Evolutionary conservation across 2,329 filamentous ascomycete genomes (phyloP).

Genomic region (Diaporthe vaccinii): DNA sequence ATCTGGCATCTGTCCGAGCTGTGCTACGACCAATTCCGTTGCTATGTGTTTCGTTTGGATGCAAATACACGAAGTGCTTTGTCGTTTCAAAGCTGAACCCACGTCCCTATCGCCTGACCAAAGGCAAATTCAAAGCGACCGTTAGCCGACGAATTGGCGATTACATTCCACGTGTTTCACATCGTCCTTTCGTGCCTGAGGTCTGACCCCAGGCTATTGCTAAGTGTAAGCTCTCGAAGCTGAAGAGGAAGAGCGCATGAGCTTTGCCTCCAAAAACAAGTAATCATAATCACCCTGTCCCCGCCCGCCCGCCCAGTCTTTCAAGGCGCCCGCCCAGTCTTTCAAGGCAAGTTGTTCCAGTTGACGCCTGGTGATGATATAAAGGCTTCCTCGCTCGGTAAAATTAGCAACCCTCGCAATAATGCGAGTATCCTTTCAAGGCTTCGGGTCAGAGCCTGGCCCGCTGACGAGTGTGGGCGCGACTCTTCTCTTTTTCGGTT

Average conservation of each 20-base stretch:
- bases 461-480: constrained; percentile 72
- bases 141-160: background rate
- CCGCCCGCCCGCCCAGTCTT: no score
- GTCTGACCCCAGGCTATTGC: background rate
- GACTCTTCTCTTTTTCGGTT: constrained; percentile 78
- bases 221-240: background rate
- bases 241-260: background rate
- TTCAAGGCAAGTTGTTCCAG: background rate
- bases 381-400: background rate
- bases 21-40: background rate
- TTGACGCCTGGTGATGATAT: background rate
- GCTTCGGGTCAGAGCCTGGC: constrained; percentile 39
- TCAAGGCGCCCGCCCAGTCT: no score
- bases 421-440: background rate
- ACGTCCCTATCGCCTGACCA: background rate
- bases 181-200: background rate
- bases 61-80: background rate
- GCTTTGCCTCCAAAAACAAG: background rate
- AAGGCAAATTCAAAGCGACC: constrained; percentile 3
- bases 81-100: background rate
- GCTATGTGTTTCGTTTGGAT: background rate
- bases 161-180: constrained; percentile 4
- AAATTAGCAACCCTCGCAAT: background rate
- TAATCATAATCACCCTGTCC: background rate
- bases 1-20: background rate